These are phyloP conservation scores for Cantharellus cinnabarinus DNA, from an alignment of 768 basidiomycete species.

Conservation along the genomic window DNA sequence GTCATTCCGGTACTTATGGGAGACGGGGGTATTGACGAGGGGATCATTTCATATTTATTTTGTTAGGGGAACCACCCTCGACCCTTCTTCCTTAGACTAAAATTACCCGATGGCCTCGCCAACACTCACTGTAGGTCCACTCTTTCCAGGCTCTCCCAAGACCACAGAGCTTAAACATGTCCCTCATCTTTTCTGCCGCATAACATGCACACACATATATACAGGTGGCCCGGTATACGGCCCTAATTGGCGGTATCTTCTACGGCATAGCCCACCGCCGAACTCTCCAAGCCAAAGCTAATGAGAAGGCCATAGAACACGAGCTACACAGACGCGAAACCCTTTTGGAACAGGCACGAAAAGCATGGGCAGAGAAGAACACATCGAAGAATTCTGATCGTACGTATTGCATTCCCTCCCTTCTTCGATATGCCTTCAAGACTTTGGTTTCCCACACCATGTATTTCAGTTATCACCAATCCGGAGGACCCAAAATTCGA, in stretches of 20 bases:
- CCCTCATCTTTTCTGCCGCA: background rate
- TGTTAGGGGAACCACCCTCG: too few species aligned
- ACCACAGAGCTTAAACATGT: background rate
- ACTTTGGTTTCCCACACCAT: background rate
- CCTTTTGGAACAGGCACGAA: slow-evolving; percentile 68
- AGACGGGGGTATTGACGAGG: too few species aligned
- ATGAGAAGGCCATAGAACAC: slow-evolving; percentile 53
- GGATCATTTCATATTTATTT: too few species aligned
- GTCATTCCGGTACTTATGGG: too few species aligned
- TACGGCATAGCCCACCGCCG: slow-evolving; percentile 89
- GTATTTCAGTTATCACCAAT: slow-evolving; percentile 58
- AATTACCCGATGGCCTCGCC: background rate
- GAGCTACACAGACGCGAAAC: slow-evolving; percentile 54
- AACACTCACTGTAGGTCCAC: background rate
- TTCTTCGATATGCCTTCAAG: background rate
- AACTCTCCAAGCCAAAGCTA: slow-evolving; percentile 64
- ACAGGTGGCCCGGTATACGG: slow-evolving; percentile 88
- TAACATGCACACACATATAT: background rate
- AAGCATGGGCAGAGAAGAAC: slow-evolving; percentile 66
- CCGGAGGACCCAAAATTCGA: slow-evolving; percentile 92
- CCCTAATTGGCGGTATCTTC: slow-evolving; percentile 64
- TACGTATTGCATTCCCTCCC: slow-evolving; percentile 10
- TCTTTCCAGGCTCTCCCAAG: background rate
- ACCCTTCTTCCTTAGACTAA: background rate
- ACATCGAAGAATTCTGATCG: slow-evolving; percentile 9